A percentile compares a stretch with the other conserved stretches of the same genome.
phyloP scores from a whole-genome alignment of 176 grass and related monocot species.

The Cenchrus americanus region DNA sequence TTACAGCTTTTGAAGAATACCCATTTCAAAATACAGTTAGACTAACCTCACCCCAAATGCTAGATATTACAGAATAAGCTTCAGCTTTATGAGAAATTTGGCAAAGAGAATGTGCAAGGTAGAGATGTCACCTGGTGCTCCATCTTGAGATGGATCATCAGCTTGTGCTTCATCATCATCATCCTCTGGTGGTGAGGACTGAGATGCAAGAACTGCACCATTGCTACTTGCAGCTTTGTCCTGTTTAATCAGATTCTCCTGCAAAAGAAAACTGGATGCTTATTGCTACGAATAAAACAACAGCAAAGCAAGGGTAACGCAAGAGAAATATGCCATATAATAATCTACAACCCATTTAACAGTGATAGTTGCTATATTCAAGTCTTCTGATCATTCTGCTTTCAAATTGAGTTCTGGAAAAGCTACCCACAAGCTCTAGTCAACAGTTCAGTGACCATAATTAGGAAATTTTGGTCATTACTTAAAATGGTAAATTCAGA shows the following conservation, averaged over 20 bases:
- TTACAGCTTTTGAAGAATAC: slow-evolving; percentile 44
- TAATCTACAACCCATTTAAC: background rate
- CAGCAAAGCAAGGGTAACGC: slow-evolving; percentile 1
- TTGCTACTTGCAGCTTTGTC: slow-evolving; percentile 37
- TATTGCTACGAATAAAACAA: background rate
- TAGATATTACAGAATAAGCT: slow-evolving; percentile 23
- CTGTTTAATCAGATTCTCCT: slow-evolving; percentile 45
- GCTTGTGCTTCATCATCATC: slow-evolving; percentile 57
- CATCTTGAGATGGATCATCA: slow-evolving; percentile 56
- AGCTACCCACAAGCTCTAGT: background rate
- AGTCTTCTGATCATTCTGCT: background rate
- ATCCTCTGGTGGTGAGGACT: slow-evolving; percentile 50
- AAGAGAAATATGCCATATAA: background rate
- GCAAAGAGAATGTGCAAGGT: background rate
- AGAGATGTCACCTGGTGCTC: slow-evolving; percentile 52
- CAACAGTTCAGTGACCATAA: background rate
- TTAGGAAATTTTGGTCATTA: background rate
- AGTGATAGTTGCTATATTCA: background rate
- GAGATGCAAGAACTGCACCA: slow-evolving; percentile 19
- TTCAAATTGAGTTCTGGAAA: background rate
- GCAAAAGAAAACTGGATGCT: background rate
- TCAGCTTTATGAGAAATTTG: background rate
- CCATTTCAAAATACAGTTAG: slow-evolving; percentile 40
- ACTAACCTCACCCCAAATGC: slow-evolving; percentile 18
- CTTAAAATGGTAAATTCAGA: background rate